Base-by-base conservation (phyloP, 768 basidiomycete genomes). In the Mycena epipterygia region DNA sequence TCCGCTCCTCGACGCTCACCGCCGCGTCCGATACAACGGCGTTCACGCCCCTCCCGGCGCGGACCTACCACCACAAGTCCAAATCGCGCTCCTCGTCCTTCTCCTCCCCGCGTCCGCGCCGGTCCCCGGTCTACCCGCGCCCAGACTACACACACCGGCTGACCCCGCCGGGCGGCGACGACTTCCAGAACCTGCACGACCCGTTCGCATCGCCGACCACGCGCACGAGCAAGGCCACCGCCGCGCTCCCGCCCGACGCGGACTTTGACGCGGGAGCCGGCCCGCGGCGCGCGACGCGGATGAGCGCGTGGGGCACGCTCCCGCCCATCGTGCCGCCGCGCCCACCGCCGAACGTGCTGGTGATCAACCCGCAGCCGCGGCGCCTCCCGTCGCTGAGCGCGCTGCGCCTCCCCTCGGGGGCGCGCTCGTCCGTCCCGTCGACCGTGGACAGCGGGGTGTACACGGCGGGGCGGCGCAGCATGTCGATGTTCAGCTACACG, bases 171-270 rank as follows among this genome's bases (percentile, higher is more conserved):
- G 51, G 65, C 57, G 61, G 30, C n/a, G 72, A 73, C 49, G 76
- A 76, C 67, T 76, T 71, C 60, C 66, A 55, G 30, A 68, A 71
- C 64, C 72, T 76, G 32, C 62, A 70, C 59, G 76, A 76, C 66
- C 76, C 76, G 8, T 76, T 76, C 55, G 76, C 76, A 11, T 69
- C 73, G 8, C 61, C 73, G 11, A 21, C 63, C 35, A 25, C 64
- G 41, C 59, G 62, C 55, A 37, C 68, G 23, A 55, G 67, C 57
- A 46, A 42, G 53, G 21, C 48, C n/a, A n/a, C n/a, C 35, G 32
- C 59, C 23, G 44, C 49, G 30, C 8, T 44, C 44, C 23, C 14
- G 6, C 42, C n/a, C 56, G 62, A 42, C 25, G 46, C 29, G 12
- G 33, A 16, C 39, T 17, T 27, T 14, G 49, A 23, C 44, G n/a